A percentile compares a stretch with the other conserved stretches of the same genome.
These are phyloP conservation scores for Insectozyma bohioensis DNA, from an alignment of 1,139 yeast species.

Conservation along the genomic window DNA sequence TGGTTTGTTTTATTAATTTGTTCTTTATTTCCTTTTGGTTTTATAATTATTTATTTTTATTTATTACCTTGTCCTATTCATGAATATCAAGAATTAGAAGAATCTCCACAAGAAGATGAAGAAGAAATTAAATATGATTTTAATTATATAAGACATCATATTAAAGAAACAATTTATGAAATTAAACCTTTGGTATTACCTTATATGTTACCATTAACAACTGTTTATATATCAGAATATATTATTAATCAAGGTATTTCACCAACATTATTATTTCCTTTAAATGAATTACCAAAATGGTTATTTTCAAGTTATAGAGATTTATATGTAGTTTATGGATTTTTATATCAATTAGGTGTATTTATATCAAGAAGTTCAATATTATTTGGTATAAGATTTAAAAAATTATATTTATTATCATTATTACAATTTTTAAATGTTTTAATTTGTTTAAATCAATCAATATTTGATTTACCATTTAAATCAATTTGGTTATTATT, in stretches of 20 bases:
- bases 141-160: slow-evolving; percentile 1
- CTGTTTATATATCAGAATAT: slow-evolving; percentile 86
- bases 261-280: slow-evolving; percentile 79
- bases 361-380: slow-evolving; percentile 87
- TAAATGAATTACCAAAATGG: slow-evolving; percentile 61
- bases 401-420: slow-evolving; percentile 60
- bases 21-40: slow-evolving; percentile 38
- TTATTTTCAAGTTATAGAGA: slow-evolving; percentile 70
- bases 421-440: slow-evolving; percentile 70
- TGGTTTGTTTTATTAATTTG: slow-evolving; percentile 32
- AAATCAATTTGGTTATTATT: slow-evolving; percentile 56
- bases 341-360: slow-evolving; percentile 88
- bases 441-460: slow-evolving; percentile 57
- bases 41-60: slow-evolving; percentile 27
- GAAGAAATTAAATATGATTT: slow-evolving; percentile 17
- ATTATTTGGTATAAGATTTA: slow-evolving; percentile 57
- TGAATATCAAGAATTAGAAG: slow-evolving; percentile 11
- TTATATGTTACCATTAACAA: slow-evolving; percentile 76
- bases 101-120: slow-evolving; percentile 13
- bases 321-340: slow-evolving; percentile 90
- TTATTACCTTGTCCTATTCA: slow-evolving; percentile 25
- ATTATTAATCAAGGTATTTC: slow-evolving; percentile 88
- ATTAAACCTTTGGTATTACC: slow-evolving; percentile 59
- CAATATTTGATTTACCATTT: slow-evolving; percentile 61
- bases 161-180: slow-evolving; percentile 36